phyloP scores from a whole-genome alignment of 169 alveolate species.

The Cryptosporidium xiaoi region DNA sequence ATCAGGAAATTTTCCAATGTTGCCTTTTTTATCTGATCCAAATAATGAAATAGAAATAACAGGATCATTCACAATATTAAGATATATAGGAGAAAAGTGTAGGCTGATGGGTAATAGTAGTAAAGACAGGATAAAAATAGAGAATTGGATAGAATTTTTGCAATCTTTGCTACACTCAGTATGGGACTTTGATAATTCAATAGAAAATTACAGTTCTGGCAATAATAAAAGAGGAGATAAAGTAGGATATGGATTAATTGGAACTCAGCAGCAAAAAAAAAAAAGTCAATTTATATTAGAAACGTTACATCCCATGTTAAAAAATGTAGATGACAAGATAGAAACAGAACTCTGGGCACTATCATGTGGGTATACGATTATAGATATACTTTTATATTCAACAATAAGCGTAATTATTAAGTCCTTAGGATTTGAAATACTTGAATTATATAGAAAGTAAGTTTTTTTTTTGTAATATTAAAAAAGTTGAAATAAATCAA shows the following conservation, averaged over 20 bases:
- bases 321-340: slow-evolving; percentile 10
- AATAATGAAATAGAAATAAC: slow-evolving; percentile 53
- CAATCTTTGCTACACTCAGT: slow-evolving; percentile 32
- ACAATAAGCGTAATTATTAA: slow-evolving; percentile 50
- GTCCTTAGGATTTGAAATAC: slow-evolving; percentile 24
- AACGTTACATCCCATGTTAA: slow-evolving; percentile 57
- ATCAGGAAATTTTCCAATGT: slow-evolving; percentile 69
- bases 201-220: slow-evolving; percentile 1
- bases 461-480: not conserved
- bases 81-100: slow-evolving; percentile 60
- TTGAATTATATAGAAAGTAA: slow-evolving; percentile 38
- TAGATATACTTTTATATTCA: slow-evolving; percentile 47
- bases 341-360: slow-evolving; percentile 38
- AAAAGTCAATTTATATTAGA: slow-evolving; percentile 51
- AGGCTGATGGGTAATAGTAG: slow-evolving; percentile 42
- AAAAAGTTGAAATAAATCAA: not conserved
- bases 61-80: slow-evolving; percentile 66
- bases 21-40: slow-evolving; percentile 67
- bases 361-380: slow-evolving; percentile 3
- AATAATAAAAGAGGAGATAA: not conserved
- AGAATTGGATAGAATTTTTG: slow-evolving; percentile 64
- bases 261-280: slow-evolving; percentile 9
- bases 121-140: slow-evolving; percentile 16
- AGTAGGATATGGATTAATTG: too few relatives aligned
- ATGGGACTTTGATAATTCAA: slow-evolving; percentile 50